Evolutionary conservation across 257 asterid species (phyloP).

Genomic region (Avicennia marina): DNA sequence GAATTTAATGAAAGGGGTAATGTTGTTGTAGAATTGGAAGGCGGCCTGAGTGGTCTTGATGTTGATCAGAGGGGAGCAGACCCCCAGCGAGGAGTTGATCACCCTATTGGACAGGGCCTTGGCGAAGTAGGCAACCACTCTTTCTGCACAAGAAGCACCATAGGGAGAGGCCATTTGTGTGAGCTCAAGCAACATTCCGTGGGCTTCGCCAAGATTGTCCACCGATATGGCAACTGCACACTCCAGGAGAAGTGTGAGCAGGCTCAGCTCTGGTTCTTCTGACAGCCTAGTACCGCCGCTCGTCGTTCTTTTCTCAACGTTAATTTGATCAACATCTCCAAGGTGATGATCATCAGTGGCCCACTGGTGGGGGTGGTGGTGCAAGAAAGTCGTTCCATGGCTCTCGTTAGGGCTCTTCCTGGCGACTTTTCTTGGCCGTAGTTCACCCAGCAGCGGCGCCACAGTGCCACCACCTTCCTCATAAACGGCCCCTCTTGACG

Average conservation of each 20-base stretch:
- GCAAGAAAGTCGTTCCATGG: constrained; percentile 12
- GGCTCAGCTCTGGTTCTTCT: constrained; percentile 40
- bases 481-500: not conserved
- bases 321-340: not conserved
- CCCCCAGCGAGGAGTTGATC: constrained; percentile 67
- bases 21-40: constrained; percentile 56
- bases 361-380: constrained; percentile 12
- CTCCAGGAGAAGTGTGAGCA: constrained; percentile 49
- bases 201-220: constrained; percentile 66
- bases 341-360: constrained; percentile 1
- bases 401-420: constrained; percentile 19
- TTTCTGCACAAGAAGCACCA: constrained; percentile 49
- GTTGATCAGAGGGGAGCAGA: constrained; percentile 42
- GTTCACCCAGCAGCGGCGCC: constrained; percentile 30
- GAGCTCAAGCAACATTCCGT: constrained; percentile 55
- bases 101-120: constrained; percentile 70
- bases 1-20: constrained; percentile 61
- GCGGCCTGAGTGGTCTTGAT: constrained; percentile 37
- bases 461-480: constrained; percentile 14
- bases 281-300: not conserved
- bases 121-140: constrained; percentile 64
- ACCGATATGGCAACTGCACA: constrained; percentile 74
- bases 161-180: constrained; percentile 60
- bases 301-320: constrained; percentile 5
- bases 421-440: constrained; percentile 33